Conservation (phyloP, 2,329 filamentous ascomycete species). For the Coniochaeta sp. region DNA sequence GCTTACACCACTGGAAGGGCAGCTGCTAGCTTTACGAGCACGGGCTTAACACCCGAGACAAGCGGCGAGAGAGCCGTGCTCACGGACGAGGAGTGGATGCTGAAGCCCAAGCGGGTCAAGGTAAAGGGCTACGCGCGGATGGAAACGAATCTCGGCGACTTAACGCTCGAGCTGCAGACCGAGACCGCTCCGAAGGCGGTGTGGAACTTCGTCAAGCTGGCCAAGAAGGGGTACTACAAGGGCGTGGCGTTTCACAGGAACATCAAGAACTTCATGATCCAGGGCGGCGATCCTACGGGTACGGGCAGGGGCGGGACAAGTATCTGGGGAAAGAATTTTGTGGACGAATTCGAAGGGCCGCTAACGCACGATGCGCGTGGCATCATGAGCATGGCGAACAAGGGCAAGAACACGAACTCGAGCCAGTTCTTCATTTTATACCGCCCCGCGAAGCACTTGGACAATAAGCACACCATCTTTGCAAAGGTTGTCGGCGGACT, state of each 20-base stretch:
- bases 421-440: constrained; percentile 95
- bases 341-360: constrained; percentile 88
- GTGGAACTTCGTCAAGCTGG: constrained; percentile 90
- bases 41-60: constrained; percentile 86
- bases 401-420: constrained; percentile 95
- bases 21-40: constrained; percentile 92
- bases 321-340: constrained; percentile 91
- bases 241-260: constrained; percentile 84
- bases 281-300: constrained; percentile 89
- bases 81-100: constrained; percentile 93
- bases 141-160: constrained; percentile 73
- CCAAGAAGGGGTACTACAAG: constrained; percentile 85
- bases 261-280: constrained; percentile 95
- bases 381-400: constrained; percentile 91
- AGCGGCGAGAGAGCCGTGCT: constrained; percentile 79
- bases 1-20: constrained; percentile 84
- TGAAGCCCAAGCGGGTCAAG: constrained; percentile 83
- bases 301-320: constrained; percentile 85
- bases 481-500: constrained; percentile 73
- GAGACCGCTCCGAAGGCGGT: constrained; percentile 89
- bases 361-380: constrained; percentile 76
- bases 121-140: constrained; percentile 87
- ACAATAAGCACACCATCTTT: constrained; percentile 97
- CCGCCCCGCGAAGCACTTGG: constrained; percentile 73
- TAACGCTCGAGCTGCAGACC: constrained; percentile 85